Evolutionary conservation across 2,329 filamentous ascomycete genomes (phyloP), one percentile per base, ranked within the genome.

Genomic region (Allantophomopsis cytisporea): DNA sequence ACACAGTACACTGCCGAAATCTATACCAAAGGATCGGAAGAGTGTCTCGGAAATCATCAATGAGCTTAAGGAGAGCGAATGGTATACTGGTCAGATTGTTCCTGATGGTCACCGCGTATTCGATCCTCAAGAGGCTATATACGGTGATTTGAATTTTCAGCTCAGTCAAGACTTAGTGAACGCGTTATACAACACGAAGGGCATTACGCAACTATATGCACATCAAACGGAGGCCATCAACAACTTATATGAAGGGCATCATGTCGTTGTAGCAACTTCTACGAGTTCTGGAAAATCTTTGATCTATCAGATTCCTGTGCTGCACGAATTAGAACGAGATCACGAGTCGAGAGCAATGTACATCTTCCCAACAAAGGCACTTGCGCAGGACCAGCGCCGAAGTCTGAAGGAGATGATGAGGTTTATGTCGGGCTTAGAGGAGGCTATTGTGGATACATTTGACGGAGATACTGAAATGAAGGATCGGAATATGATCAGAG

Each of bases 201-300:
- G 79, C 3, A 96, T 98, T 42, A 84, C 80, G 0, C 72, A 81
- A 42, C 73, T 98, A 31, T 98, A 93, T 53, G 78, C 84, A 1
- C 91, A 98, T 57, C 91, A 98, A 60, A 78, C 88, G 0, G 84
- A 94, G 60, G 91, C 91, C 1, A 85, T 98, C 50, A 98, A 98
- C 53, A 76, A 81, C 43, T 65, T 98, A 2, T 71, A 89, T 41
- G 73, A 81, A 3, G 89, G 87, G 0, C 73, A 80, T 31, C 79
- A 95, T 55, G 86, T 96, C 12, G 89, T 98, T 38, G 81, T 98
- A 2, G 80, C 88, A 2, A 98, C 91, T 0, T 94, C 89, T 0
- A 98, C 91, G 0, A 94, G 85, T 54, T 98, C 91, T 1, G 91
- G 91, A 10, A 98, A 98, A 59, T 95, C 87, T 5, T 64, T 98